These are phyloP conservation scores for Starmerella kuoi DNA, from an alignment of 805 yeast genomes.

Conservation along the genomic window DNA sequence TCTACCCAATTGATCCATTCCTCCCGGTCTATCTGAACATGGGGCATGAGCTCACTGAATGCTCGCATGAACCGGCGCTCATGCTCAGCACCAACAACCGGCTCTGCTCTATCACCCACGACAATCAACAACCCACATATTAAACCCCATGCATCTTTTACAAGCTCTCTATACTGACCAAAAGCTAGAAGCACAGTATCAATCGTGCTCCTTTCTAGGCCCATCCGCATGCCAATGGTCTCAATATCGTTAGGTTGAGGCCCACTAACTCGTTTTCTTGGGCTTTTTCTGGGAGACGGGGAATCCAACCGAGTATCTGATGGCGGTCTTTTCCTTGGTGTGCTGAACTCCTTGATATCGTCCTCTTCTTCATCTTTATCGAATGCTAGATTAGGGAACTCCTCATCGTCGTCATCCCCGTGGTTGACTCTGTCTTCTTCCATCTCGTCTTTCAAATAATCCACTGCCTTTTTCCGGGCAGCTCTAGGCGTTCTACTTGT, in stretches of 20 bases:
- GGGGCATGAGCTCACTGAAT: conserved; percentile 8
- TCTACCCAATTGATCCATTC: conserved; percentile 29
- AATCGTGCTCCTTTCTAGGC: conserved; percentile 6
- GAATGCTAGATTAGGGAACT: neutral
- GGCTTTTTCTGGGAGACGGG: conserved; percentile 11
- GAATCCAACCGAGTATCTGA: neutral
- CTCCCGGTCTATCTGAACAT: conserved; percentile 12
- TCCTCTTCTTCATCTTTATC: conserved; percentile 1
- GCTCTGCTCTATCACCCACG: conserved; percentile 25
- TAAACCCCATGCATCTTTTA: conserved; percentile 29
- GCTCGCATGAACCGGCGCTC: conserved; percentile 10
- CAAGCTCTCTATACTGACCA: conserved; percentile 25
- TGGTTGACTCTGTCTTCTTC: conserved; percentile 4
- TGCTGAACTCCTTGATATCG: conserved; percentile 1
- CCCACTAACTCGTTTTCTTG: conserved; percentile 5
- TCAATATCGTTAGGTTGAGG: conserved; percentile 9
- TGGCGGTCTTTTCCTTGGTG: conserved; percentile 11
- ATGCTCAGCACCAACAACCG: conserved; percentile 17
- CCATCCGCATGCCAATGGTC: conserved; percentile 10
- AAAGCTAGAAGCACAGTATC: conserved; percentile 24
- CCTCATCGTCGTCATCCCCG: conserved; percentile 9
- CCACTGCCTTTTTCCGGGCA: neutral
- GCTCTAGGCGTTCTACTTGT: neutral
- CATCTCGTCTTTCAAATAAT: neutral
- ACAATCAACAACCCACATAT: conserved; percentile 27